Conservation (phyloP, 257 asterid genomes). For the Solanum bulbocastanum region DNA sequence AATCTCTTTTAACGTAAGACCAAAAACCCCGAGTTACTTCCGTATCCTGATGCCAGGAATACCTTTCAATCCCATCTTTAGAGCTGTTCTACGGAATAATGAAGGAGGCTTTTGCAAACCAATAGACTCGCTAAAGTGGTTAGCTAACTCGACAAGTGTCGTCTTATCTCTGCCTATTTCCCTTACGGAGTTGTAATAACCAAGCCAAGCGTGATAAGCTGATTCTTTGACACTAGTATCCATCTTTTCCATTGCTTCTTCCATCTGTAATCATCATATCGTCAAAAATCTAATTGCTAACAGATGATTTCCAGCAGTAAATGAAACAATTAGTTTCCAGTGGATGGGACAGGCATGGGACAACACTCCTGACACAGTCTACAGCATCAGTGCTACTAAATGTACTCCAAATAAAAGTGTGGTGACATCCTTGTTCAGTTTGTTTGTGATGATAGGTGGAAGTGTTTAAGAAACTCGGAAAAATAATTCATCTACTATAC, state of each 20-base stretch:
- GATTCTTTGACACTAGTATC: slow-evolving; percentile 72
- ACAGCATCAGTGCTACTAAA: neutral
- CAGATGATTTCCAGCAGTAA: neutral
- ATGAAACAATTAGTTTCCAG: neutral
- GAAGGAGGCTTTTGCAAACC: slow-evolving; percentile 78
- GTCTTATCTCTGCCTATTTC: slow-evolving; percentile 76
- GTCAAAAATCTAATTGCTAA: neutral
- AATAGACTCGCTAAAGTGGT: slow-evolving; percentile 63
- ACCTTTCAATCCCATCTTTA: slow-evolving; percentile 85
- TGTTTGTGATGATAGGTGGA: neutral
- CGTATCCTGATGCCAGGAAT: slow-evolving; percentile 62
- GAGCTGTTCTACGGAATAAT: slow-evolving; percentile 56
- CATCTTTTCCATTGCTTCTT: slow-evolving; percentile 44
- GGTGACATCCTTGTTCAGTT: neutral
- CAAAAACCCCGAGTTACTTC: slow-evolving; percentile 12
- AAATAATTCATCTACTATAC: neutral
- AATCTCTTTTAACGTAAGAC: neutral
- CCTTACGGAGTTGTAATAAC: slow-evolving; percentile 68
- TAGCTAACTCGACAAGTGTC: slow-evolving; percentile 67
- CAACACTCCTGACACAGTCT: neutral
- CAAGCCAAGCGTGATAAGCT: slow-evolving; percentile 87
- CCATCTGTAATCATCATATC: slow-evolving; percentile 33
- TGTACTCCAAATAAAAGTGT: neutral
- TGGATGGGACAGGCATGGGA: neutral
- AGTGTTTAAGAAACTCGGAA: neutral